Conservation (phyloP, 352 stramenopile species). For the Phytopythium cucurbitacearum region DNA sequence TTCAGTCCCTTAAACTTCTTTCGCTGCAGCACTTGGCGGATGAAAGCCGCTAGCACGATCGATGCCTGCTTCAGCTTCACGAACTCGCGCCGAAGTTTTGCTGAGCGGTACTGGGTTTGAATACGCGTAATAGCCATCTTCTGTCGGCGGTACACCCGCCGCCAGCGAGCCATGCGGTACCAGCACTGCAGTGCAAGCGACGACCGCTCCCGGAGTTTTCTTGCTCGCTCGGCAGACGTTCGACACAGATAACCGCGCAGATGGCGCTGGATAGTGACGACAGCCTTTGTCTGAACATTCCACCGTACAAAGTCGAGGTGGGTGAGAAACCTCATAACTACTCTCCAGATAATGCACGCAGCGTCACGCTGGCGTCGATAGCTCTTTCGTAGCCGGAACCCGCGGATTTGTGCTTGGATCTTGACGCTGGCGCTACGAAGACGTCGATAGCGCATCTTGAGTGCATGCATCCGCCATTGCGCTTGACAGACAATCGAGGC, state of each 20-base stretch:
- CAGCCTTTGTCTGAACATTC: slow-evolving; percentile 29
- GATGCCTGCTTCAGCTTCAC: slow-evolving; percentile 39
- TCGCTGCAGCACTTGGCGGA: slow-evolving; percentile 63
- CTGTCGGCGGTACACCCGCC: slow-evolving; percentile 23
- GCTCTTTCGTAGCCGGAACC: slow-evolving; percentile 17
- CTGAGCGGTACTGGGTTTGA: slow-evolving; percentile 43
- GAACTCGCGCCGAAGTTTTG: slow-evolving; percentile 39
- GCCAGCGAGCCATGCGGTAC: slow-evolving; percentile 43
- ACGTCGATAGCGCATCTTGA: slow-evolving; percentile 3
- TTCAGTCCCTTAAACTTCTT: slow-evolving; percentile 66
- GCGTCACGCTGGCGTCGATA: slow-evolving; percentile 30
- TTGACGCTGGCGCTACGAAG: slow-evolving; percentile 10
- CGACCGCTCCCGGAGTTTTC: slow-evolving; percentile 38
- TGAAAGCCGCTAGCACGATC: slow-evolving; percentile 62
- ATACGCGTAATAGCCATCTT: slow-evolving; percentile 27
- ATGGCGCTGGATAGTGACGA: slow-evolving; percentile 34
- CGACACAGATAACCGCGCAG: slow-evolving; percentile 52
- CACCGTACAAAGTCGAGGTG: slow-evolving; percentile 33
- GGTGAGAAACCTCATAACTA: slow-evolving; percentile 33
- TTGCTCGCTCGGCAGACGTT: slow-evolving; percentile 54
- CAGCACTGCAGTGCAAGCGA: slow-evolving; percentile 46
- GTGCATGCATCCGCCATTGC: slow-evolving; percentile 40
- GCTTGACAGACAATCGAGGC: slow-evolving; percentile 42
- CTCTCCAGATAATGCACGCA: slow-evolving; percentile 30
- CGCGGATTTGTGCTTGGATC: slow-evolving; percentile 34